Conservation (phyloP, 345 rosid species). For the Euphorbia lathyris region DNA sequence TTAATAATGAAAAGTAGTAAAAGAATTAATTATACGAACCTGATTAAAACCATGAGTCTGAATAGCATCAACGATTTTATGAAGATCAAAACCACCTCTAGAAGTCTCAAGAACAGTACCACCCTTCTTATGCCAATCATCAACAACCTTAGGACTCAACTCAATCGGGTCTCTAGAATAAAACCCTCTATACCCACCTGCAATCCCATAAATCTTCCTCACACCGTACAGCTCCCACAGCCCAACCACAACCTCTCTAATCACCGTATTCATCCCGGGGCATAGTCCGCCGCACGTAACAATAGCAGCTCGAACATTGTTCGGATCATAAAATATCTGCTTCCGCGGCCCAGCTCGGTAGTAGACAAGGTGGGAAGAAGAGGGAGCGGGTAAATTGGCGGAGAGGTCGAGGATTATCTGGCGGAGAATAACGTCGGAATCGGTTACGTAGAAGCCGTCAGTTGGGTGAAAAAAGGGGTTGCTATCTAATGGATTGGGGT, state of each 20-base stretch:
- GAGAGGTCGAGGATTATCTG: conserved; percentile 54
- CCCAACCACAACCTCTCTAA: conserved; percentile 82
- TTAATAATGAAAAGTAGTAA: too few species aligned
- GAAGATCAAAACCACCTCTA: conserved; percentile 73
- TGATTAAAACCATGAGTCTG: conserved; percentile 55
- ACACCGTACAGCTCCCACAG: conserved; percentile 87
- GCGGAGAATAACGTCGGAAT: conserved; percentile 59
- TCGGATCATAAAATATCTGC: conserved; percentile 46
- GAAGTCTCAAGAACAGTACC: conserved; percentile 84
- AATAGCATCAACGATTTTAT: conserved; percentile 66
- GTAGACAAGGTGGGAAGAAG: conserved; percentile 40
- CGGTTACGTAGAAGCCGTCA: conserved; percentile 59
- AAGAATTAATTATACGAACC: conserved; percentile 28
- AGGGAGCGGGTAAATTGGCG: conserved; percentile 20
- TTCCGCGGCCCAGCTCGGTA: conserved; percentile 74
- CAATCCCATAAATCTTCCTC: conserved; percentile 63
- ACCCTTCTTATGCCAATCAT: conserved; percentile 73
- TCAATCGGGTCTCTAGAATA: conserved; percentile 49
- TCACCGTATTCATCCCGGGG: conserved; percentile 86
- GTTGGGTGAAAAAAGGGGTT: conserved; percentile 59
- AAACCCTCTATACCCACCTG: conserved; percentile 84
- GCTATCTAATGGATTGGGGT: conserved; percentile 53
- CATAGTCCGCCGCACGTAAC: conserved; percentile 92
- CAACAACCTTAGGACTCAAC: conserved; percentile 62
- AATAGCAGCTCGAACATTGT: conserved; percentile 49